Evolutionary conservation across 164 flowering plant species (phyloP), one percentile per base, ranked within the genome.

Genomic region (Magnolia sinica): DNA sequence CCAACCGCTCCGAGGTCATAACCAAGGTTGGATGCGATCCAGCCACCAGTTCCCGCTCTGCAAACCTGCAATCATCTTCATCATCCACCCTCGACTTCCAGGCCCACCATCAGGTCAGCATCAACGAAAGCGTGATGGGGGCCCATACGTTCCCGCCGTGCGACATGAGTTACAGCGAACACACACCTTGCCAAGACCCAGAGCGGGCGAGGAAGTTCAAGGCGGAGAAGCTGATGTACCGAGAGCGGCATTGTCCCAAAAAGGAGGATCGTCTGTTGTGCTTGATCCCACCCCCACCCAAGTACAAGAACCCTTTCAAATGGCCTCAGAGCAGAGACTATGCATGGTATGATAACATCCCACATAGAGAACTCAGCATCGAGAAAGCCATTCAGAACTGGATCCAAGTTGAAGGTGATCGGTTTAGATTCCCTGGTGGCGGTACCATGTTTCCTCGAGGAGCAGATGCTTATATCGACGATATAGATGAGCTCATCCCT

Each of bases 371-470:
- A 81, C 96, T 96, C 50, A 94, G 97, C 76, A 87, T 96, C 74
- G 99, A 96, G 84, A 96, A 96, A 83, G 99, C 99, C 7, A 81
- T 89, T 72, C 99, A 96, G 89, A 96, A 96, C 37, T 96, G 98
- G 99, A 88, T 96, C 72, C 98, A 92, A 78, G 95, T 96, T 0
- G 96, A 96, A 70, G 99, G 98, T 29, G 89, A 96, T n/a, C 86
- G 96, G 2, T 91, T 96, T 70, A 78, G 90, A 75, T 96, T 96
- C 76, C 99, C 98, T 0, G 98, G 99, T 0, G 99, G 99, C 49
- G 99, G 98, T 51, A 96, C 99, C 75, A 94, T 92, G 97, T 96
- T 96, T 73, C 98, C 98, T 0, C 92, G 88, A 37, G 99, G 99
- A n/a, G 99, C 97, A 37, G 98, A 91, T 84, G 96, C 94, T 10